Conservation (phyloP, 1,139 yeast genomes). For the Kodamaea sp. region DNA sequence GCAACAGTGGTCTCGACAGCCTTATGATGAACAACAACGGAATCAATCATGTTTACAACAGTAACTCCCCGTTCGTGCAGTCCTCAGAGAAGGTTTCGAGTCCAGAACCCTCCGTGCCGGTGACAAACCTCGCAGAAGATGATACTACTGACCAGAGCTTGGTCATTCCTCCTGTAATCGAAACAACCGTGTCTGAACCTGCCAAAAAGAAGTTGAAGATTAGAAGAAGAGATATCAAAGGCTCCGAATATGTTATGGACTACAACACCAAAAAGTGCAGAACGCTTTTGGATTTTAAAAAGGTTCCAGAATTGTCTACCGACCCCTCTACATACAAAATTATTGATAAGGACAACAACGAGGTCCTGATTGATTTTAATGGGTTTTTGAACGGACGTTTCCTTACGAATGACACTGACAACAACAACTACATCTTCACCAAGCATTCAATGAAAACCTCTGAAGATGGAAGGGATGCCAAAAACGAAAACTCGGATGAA, state of each 20-base stretch:
- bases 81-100: constrained; percentile 7
- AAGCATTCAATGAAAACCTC: constrained; percentile 14
- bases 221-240: constrained; percentile 9
- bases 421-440: constrained; percentile 35
- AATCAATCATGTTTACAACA: constrained; percentile 1
- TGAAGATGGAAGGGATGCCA: constrained; percentile 4
- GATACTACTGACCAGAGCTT: neutral
- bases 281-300: constrained; percentile 31
- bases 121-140: neutral
- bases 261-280: constrained; percentile 16
- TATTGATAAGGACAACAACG: constrained; percentile 31
- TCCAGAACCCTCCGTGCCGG: constrained; percentile 3
- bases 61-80: constrained; percentile 3
- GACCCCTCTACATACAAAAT: constrained; percentile 26
- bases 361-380: constrained; percentile 25
- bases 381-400: constrained; percentile 48
- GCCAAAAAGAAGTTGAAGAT: constrained; percentile 10
- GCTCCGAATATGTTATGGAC: constrained; percentile 11
- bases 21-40: constrained; percentile 4
- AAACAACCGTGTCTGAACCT: constrained; percentile 4
- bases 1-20: constrained; percentile 5
- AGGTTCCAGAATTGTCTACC: constrained; percentile 11
- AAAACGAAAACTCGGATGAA: constrained; percentile 1
- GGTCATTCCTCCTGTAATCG: neutral
- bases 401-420: constrained; percentile 45